Conservation (phyloP, 164 flowering plant species). For the Houttuynia cordata region DNA sequence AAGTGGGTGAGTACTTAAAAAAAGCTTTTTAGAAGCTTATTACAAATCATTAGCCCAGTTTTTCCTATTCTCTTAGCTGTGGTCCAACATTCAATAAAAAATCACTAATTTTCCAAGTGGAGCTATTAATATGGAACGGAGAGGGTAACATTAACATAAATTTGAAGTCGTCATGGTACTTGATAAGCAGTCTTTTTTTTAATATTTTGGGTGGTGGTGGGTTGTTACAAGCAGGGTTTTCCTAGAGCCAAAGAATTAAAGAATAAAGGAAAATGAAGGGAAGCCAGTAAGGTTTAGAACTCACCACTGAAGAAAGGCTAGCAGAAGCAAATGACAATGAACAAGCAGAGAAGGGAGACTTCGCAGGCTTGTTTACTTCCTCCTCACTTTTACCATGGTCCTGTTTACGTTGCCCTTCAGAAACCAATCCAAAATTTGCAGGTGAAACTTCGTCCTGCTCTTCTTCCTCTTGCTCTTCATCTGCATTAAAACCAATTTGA, state of each 20-base stretch:
- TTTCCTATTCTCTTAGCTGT: too few species aligned
- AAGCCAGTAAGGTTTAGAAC: slow-evolving; percentile 16
- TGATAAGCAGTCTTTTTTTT: too few species aligned
- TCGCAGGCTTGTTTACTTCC: slow-evolving; percentile 29
- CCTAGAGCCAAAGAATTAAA: not conserved
- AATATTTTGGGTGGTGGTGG: too few species aligned
- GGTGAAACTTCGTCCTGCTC: slow-evolving; percentile 43
- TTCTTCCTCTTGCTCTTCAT: slow-evolving; percentile 38
- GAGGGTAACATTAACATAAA: not conserved
- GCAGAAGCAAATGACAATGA: slow-evolving; percentile 59
- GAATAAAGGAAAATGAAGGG: not conserved
- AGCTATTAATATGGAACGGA: too few species aligned
- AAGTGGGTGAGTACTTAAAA: too few species aligned
- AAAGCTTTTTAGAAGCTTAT: too few species aligned
- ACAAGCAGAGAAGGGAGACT: slow-evolving; percentile 57
- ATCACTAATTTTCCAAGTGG: too few species aligned
- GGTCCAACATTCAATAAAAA: too few species aligned
- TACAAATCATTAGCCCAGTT: too few species aligned
- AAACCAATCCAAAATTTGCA: slow-evolving; percentile 66
- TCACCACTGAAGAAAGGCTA: slow-evolving; percentile 41
- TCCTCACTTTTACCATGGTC: slow-evolving; percentile 19
- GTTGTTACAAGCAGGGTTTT: too few species aligned
- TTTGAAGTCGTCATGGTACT: not conserved
- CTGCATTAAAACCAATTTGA: slow-evolving; percentile 15
- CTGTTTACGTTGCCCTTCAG: slow-evolving; percentile 12